These are phyloP conservation scores for Crithidia brevicula DNA, from an alignment of 208 protist species.

Conservation along the genomic window DNA sequence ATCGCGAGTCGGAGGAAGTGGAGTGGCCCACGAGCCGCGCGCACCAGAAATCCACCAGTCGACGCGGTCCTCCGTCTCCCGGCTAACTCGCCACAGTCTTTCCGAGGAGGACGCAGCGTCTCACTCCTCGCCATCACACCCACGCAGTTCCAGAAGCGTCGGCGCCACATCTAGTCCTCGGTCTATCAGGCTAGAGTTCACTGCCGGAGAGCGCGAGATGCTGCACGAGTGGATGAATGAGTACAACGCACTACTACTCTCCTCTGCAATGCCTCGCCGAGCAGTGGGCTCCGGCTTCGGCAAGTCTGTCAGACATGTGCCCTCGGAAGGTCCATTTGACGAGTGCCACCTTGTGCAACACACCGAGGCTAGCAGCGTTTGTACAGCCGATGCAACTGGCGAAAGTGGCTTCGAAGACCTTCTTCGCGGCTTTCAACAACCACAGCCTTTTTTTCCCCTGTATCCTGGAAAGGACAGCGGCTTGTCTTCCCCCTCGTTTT, in stretches of 20 bases:
- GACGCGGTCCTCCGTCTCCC: too few species aligned
- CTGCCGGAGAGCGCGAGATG: conserved; percentile 10
- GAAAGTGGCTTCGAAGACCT: not conserved
- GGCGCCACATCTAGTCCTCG: too few species aligned
- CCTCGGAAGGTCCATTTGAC: conserved; percentile 6
- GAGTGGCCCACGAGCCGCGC: too few species aligned
- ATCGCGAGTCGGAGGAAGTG: too few species aligned
- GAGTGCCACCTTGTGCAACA: not conserved
- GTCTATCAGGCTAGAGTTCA: not conserved
- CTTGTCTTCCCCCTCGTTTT: not conserved
- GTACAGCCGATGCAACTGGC: not conserved
- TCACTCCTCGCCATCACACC: too few species aligned
- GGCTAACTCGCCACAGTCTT: too few species aligned
- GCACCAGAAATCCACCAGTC: too few species aligned
- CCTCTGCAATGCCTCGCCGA: conserved; percentile 20
- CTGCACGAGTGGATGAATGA: conserved; percentile 22
- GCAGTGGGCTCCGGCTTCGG: not conserved
- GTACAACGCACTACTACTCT: conserved; percentile 28
- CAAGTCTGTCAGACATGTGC: not conserved
- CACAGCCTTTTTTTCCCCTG: not conserved
- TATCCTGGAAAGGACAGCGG: not conserved
- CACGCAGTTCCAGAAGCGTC: not conserved
- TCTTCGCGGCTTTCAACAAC: not conserved
- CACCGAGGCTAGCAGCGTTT: not conserved
- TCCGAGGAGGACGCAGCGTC: too few species aligned